Evolutionary conservation across 225 moss, liverwort and hornwort genomes (phyloP), one percentile per base, ranked within the genome.

Genomic region (Bryum argenteum): DNA sequence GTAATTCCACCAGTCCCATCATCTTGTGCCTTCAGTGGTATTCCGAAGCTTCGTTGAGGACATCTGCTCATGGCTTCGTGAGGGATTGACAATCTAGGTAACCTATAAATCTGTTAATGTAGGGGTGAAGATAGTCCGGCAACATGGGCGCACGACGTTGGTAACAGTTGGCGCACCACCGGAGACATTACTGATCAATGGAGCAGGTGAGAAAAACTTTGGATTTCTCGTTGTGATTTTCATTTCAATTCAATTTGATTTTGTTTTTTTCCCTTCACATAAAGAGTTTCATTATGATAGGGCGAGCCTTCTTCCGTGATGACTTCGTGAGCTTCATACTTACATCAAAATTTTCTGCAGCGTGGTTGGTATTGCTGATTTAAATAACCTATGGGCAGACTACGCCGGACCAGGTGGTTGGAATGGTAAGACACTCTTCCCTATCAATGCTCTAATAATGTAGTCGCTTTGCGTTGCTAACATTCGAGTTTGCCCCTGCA

Each of bases 101-200:
- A 24, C 53, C 58, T 51, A 38, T 67, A 42, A 15, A 70, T 54
- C 68, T 5, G 39, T 70, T 78, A 67, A 40, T 64, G 63, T 23
- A 87, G 87, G 87, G 89, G 89, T 65, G 7, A 79, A 47, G 86
- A 89, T 71, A 38, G n/a, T 58, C 81, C 81, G 70, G 83, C 83
- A 53, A 75, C 59, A 18, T 86, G 86, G 89, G 89, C 68, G 17
- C 67, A 17, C 12, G 23, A 70, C 42, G 64, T 77, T 63, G 89
- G 86, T 72, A 86, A 89, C 53, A 89, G 83, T 72, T 89, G 89
- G 89, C 85, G 89, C 17, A 89, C 89, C 58, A 87, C 87, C 1
- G 86, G 76, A 41, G 89, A 89, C 58, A 89, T 89, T 63, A 56
- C 56, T 55, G 89, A 89, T 67, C 6, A 70, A 11, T 89, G 86